Base-by-base conservation (phyloP, 2,329 filamentous ascomycete species). In the Colletotrichum sp. region DNA sequence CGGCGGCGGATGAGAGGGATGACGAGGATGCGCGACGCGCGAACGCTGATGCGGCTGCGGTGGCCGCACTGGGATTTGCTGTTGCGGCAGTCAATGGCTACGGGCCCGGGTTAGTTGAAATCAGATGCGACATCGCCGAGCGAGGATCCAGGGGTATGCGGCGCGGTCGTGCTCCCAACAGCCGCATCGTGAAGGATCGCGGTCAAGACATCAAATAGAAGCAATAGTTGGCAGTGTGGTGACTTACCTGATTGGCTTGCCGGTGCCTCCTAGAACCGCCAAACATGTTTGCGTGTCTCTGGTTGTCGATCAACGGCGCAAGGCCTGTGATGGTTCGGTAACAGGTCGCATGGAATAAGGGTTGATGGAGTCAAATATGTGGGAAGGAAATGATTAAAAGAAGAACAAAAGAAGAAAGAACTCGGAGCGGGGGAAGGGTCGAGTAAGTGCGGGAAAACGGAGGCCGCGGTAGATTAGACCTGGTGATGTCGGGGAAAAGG, bases 31-130 rank as follows among this genome's bases (percentile, higher is more conserved):
- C 90, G 81, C 90, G 92, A 80, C 91, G 92, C 82, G 94, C 90
- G 85, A 96, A 98, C 75, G 96, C 96, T 83, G 95, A 94, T 77
- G 92, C 92, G 76, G 96, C 96, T 72, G 95, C 95, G 63, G 94
- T 93, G 71, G 96, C 92, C 74, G 95, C 96, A 81, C 93, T 93
- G 72, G 94, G 89, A 81, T 92, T 93, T 67, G 92, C 92, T 72
- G 93, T 93, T 74, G 91, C 88, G 78, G 89, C 88, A 75, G 90
- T 93, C 77, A 93, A 86, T 79, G 92, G 91, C 92, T 95, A 85
- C 78, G 57, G 52, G 76, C 67, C 66, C 57, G 59, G 39, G 71
- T 26, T 77, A 28, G 64, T 78, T 49, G 67, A 70, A 65, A 62
- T 71, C 28, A 71, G 65, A 75, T 66, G 28, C 59, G 75, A 77